phyloP scores from a whole-genome alignment of 2,329 filamentous ascomycete species.

The Aspergillus cejpii region DNA sequence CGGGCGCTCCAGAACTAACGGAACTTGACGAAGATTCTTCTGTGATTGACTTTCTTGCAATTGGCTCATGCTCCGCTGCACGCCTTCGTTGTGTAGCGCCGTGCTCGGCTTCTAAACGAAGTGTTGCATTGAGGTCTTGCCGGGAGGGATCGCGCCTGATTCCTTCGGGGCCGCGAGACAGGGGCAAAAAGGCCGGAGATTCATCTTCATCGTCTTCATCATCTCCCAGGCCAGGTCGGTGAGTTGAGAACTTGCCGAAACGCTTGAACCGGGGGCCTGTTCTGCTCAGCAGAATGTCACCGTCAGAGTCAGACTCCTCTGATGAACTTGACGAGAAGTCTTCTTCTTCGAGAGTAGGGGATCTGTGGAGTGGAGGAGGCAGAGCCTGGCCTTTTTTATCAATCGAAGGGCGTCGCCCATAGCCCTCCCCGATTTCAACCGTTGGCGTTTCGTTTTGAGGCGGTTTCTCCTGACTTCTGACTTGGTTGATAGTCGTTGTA shows the following conservation, averaged over 20 bases:
- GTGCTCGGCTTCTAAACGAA: conserved; percentile 33
- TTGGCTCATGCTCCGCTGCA: conserved; percentile 20
- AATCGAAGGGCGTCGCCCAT: conserved; percentile 19
- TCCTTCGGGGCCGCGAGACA: conserved; percentile 23
- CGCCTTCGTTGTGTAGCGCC: conserved; percentile 24
- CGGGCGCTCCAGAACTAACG: conserved; percentile 33
- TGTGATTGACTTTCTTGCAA: conserved; percentile 15
- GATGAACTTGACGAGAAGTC: conserved; percentile 28
- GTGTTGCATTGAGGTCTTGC: conserved; percentile 38
- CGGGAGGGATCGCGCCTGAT: conserved; percentile 17
- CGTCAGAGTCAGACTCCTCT: conserved; percentile 29
- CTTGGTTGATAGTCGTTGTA: conserved; percentile 27
- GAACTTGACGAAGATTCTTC: conserved; percentile 34
- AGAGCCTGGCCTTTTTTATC: conserved; percentile 23
- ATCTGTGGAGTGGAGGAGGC: conserved; percentile 20
- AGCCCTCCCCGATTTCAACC: conserved; percentile 19
- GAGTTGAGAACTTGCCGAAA: conserved; percentile 37
- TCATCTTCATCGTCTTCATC: conserved; percentile 43
- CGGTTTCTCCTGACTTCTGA: conserved; percentile 19
- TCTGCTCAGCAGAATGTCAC: conserved; percentile 18
- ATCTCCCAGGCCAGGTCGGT: conserved; percentile 28
- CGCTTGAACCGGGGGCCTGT: conserved; percentile 30
- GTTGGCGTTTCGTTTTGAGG: conserved; percentile 23
- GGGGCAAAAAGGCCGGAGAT: conserved; percentile 42
- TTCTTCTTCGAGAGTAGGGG: conserved; percentile 32